Conservation (phyloP, 179 eudicot species). For the Sideroxylon spinosum region DNA sequence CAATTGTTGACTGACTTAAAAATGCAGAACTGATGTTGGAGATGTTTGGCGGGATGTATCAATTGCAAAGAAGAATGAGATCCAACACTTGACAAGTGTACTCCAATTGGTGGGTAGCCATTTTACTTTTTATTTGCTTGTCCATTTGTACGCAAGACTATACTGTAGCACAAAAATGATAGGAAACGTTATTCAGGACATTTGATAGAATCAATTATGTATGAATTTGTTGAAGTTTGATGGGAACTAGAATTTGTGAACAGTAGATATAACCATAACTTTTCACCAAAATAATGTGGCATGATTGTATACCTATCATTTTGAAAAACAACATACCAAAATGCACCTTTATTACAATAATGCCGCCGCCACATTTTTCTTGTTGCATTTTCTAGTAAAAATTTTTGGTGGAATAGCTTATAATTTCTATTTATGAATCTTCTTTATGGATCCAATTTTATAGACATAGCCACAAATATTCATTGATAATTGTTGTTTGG, state of each 20-base stretch:
- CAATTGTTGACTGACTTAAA: neutral
- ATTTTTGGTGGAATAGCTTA: too few relatives aligned
- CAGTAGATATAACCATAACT: too few relatives aligned
- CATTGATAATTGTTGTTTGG: too few relatives aligned
- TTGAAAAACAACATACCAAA: too few relatives aligned
- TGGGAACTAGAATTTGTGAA: neutral
- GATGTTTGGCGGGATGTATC: constrained; percentile 37
- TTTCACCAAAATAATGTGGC: too few relatives aligned
- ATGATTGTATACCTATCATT: too few relatives aligned
- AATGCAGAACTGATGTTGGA: constrained; percentile 51
- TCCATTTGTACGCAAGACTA: neutral
- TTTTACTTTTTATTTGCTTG: neutral
- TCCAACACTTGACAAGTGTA: constrained; percentile 35
- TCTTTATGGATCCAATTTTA: neutral
- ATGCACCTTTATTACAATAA: too few relatives aligned
- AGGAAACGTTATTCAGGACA: neutral
- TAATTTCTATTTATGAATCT: too few relatives aligned
- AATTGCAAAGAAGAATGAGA: constrained; percentile 46
- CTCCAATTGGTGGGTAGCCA: constrained; percentile 42
- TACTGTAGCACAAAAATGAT: neutral
- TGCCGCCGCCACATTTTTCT: too few relatives aligned
- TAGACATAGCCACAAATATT: neutral
- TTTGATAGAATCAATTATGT: neutral
- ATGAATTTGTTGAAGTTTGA: neutral
- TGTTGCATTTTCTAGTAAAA: too few relatives aligned